phyloP scores from a whole-genome alignment of 2,329 filamentous ascomycete genomes.

The Plectosphaerella plurivora region DNA sequence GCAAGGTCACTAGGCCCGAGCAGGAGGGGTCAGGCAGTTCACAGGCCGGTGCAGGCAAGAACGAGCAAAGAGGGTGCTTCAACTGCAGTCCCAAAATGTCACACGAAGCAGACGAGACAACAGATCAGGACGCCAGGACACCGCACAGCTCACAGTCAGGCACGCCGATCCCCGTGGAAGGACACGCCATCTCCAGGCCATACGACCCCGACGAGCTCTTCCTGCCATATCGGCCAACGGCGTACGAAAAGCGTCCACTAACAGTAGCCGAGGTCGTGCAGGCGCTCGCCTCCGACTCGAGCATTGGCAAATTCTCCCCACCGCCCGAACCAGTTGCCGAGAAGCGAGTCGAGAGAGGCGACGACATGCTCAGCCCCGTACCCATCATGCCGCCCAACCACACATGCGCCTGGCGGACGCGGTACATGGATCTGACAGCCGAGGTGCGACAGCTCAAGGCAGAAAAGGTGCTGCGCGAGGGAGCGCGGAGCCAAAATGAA shows the following conservation, averaged over 20 bases:
- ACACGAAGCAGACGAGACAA: no score
- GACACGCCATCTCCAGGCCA: neutral
- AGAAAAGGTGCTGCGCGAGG: slow-evolving; percentile 18
- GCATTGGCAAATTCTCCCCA: neutral
- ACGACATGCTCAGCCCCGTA: slow-evolving; percentile 24
- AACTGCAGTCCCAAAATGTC: neutral
- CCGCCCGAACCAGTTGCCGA: neutral
- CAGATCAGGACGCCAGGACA: no score
- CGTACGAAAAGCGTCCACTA: neutral
- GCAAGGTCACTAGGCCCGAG: neutral
- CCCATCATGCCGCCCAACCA: slow-evolving; percentile 33
- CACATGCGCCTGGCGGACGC: slow-evolving; percentile 36
- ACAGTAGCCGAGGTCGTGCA: slow-evolving; percentile 1
- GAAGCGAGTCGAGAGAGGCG: neutral
- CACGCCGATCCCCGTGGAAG: neutral
- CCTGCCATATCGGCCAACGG: neutral
- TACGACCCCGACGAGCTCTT: neutral
- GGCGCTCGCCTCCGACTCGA: neutral
- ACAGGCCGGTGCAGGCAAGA: neutral
- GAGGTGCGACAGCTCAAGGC: slow-evolving; percentile 37
- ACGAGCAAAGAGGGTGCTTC: neutral
- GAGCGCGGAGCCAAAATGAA: slow-evolving; percentile 14
- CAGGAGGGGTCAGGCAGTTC: neutral
- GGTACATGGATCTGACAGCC: slow-evolving; percentile 32
- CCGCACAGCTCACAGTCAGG: neutral